Base-by-base conservation (phyloP, 495 filamentous ascomycete species). In the Talaromyces borbonicus region DNA sequence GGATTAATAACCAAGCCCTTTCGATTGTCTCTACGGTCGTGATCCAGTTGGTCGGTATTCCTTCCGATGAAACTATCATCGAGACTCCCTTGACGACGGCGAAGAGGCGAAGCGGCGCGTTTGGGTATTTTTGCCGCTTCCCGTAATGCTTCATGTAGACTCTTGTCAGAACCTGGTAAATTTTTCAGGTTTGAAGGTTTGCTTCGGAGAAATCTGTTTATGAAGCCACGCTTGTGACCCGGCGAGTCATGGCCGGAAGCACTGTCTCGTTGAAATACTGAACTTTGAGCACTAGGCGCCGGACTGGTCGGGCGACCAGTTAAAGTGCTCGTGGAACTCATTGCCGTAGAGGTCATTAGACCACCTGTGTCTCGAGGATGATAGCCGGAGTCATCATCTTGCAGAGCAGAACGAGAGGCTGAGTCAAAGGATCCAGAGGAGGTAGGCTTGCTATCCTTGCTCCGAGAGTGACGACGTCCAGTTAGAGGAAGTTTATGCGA, bases 381-480 rank as follows among this genome's bases (percentile, higher is more conserved):
- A 11, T 75, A 49, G 47, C 65, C 78, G 36, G 70, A 55, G 5
- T 68, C 57, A 8, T 84, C 80, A 49, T 90, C 85, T 44, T 80
- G 73, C 36, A 82, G 73, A 32, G 56, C 32, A 22, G 67, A 63
- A 43, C 67, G 67, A 16, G 63, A 67, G 36, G 66, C 65, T n/a
- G 66, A 52, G 46, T 73, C 63, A 30, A 67, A 67, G 29, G 67
- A 67, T 35, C 58, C 57, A 6, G 49, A 75, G 55, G 45, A 71
- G 51, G 60, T 80, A 65, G 55, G 74, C 54, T 63, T 67, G 47
- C 90, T 86, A 49, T 93, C 87, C 61, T 81, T 87, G 59, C 77
- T 82, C 49, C 76, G 66, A 45, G 75, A 76, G 58, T 80, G 77
- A 20, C 79, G 63, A 53, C 93, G 89, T 31, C 85, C 81, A 54